Evolutionary conservation across 2,329 filamentous ascomycete species (phyloP).

Genomic region (Apiospora koreana): DNA sequence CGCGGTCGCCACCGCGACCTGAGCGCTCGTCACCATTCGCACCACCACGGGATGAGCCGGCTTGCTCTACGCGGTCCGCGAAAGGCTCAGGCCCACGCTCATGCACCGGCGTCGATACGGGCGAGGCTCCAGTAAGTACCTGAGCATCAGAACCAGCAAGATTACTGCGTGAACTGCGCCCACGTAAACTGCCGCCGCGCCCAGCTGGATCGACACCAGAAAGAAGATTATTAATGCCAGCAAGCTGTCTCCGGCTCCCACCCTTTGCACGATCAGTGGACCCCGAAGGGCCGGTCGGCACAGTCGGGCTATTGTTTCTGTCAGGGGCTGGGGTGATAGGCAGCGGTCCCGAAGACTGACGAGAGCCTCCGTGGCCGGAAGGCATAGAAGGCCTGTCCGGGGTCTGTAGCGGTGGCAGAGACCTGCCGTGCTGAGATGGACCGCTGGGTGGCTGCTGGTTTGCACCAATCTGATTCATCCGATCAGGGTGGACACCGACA

Average conservation of each 20-base stretch:
- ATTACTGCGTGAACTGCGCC: conserved; percentile 40
- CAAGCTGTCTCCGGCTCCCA: conserved; percentile 54
- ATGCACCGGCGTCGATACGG: conserved; percentile 47
- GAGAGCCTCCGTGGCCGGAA: conserved; percentile 25
- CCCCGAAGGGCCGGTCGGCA: conserved; percentile 35
- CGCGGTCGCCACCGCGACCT: conserved; percentile 35
- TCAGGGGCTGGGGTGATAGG: conserved; percentile 25
- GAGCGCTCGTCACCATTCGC: conserved; percentile 33
- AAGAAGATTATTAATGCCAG: conserved; percentile 60
- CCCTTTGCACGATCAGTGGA: conserved; percentile 36
- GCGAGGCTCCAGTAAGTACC: conserved; percentile 55
- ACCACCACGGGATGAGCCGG: conserved; percentile 30
- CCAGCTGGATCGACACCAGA: conserved; percentile 49
- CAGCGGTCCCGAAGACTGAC: conserved; percentile 25
- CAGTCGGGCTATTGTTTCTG: conserved; percentile 28
- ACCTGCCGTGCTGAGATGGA: conserved; percentile 26
- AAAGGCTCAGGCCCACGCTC: conserved; percentile 47
- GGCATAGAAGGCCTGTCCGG: conserved; percentile 33
- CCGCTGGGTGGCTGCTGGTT: conserved; percentile 23
- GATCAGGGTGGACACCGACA: conserved; percentile 41
- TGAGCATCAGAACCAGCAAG: conserved; percentile 58
- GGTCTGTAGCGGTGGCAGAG: conserved; percentile 33
- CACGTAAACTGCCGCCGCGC: conserved; percentile 38
- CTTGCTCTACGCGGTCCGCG: conserved; percentile 33
- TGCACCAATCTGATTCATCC: conserved; percentile 40